phyloP scores from a whole-genome alignment of 306 rosid species.

The Fragaria ananassa region DNA sequence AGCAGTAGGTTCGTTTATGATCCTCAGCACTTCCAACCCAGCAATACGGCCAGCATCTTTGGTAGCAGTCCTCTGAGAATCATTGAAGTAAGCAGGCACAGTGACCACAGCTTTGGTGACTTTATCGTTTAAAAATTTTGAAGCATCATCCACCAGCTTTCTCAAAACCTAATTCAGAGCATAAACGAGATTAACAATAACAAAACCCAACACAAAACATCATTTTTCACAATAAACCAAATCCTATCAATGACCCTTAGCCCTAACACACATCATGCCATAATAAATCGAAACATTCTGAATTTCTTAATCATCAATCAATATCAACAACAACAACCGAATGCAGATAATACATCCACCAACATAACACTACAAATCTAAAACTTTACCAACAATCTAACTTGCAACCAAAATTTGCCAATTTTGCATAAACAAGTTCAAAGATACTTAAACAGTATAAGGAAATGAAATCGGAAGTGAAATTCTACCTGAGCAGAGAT shows the following conservation, averaged over 20 bases:
- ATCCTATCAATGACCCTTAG: neutral
- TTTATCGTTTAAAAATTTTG: constrained; percentile 91
- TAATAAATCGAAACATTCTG: too few relatives aligned
- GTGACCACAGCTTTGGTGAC: constrained; percentile 97
- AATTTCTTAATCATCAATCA: neutral
- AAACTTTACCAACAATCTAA: neutral
- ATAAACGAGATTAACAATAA: neutral
- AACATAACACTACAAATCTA: neutral
- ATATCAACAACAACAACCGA: neutral
- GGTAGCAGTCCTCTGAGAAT: constrained; percentile 97
- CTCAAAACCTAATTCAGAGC: constrained; percentile 57
- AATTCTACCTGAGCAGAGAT: constrained; percentile 78
- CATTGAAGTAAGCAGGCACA: constrained; percentile 97
- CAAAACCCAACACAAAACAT: neutral
- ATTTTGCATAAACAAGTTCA: constrained; percentile 5
- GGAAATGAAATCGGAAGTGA: too few relatives aligned
- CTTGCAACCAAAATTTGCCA: neutral
- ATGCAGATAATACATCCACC: neutral
- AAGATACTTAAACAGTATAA: neutral
- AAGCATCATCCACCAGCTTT: constrained; percentile 97
- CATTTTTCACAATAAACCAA: neutral
- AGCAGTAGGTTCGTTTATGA: constrained; percentile 93
- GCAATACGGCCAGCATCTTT: constrained; percentile 99
- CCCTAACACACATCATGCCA: too few relatives aligned
- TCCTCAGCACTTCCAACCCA: constrained; percentile 91